Evolutionary conservation across 352 stramenopile genomes (phyloP), one percentile per base, ranked within the genome.

Genomic region (Blastocystis sp.): DNA sequence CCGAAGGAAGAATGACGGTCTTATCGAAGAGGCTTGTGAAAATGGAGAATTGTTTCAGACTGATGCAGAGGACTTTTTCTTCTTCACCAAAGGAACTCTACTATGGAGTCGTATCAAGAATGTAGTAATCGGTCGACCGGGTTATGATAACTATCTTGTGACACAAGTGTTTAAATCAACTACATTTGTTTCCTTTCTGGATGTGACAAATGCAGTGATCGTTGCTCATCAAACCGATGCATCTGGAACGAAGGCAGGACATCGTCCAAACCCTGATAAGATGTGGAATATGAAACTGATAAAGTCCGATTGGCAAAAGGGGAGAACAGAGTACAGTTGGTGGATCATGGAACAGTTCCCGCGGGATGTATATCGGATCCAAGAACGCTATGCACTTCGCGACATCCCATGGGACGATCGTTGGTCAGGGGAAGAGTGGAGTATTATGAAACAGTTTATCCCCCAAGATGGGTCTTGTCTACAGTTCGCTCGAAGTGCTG

Each of bases 91-190:
- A 13, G n/a, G 33, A 11, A 64, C 73, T n/a, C 68, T 84, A 2
- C 13, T 15, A n/a, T 84, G 73, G 73, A 15, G 5, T 24, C 2
- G 53, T 11, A 37, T 84, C 2, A 42, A 51, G 42, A 56, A 84
- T 35, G 48, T 66, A 35, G 73, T 84, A 24, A 84, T 84, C 9
- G 73, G 73, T 1, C 24, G 73, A 1, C 73, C 73, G 0, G 73
- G 73, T 27, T 84, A 84, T 42, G 73, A 84, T 57, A 84, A 84
- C 56, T 84, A 84, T 57, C 73, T 84, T 11, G 73, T 84, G 5
- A 68, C 42, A 19, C 42, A 68, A 22, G 22, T 68, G 48, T 40
- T 66, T 15, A 5, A 44, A 17, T 48, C 51, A 13, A 30, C n/a
- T 27, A n/a, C 15, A 3, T 17, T 24, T 27, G 30, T 84, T 5